These are phyloP conservation scores for Boletus tomentosulus DNA, from an alignment of 768 basidiomycete genomes.

Conservation along the genomic window DNA sequence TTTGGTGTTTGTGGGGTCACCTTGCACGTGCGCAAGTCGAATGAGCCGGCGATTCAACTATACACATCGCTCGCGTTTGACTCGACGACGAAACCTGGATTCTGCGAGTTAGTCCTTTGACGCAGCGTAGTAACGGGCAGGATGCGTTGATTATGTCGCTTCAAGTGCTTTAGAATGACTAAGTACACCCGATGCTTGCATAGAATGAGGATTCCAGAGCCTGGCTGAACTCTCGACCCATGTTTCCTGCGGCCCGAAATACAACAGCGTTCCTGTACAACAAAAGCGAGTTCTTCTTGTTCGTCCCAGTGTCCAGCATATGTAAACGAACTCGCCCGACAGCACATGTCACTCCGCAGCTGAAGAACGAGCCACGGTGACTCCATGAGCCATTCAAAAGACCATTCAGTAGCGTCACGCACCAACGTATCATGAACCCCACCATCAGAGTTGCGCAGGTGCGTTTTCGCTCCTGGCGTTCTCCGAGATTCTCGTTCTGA, in stretches of 20 bases:
- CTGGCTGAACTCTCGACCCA: no score
- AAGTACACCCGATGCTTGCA: no score
- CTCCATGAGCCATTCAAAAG: neutral
- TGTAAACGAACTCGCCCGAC: no score
- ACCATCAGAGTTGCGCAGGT: neutral
- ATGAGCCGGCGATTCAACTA: neutral
- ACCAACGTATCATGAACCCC: neutral
- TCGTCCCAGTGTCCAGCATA: no score
- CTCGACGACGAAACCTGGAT: neutral
- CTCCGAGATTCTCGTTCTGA: neutral
- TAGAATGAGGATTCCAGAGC: no score
- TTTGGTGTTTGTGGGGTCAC: neutral
- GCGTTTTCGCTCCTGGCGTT: neutral
- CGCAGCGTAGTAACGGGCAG: neutral
- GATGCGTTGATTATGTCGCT: neutral
- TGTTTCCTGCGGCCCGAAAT: neutral
- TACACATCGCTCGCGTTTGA: neutral
- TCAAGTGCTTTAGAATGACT: neutral
- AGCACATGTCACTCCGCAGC: neutral
- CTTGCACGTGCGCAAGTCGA: neutral
- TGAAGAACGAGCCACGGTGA: neutral
- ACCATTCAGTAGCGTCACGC: neutral
- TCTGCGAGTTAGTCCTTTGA: neutral
- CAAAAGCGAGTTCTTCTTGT: no score
- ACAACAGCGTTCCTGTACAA: neutral